Evolutionary conservation across 768 basidiomycete genomes (phyloP), one percentile per base, ranked within the genome.

Genomic region (Russula sp.): DNA sequence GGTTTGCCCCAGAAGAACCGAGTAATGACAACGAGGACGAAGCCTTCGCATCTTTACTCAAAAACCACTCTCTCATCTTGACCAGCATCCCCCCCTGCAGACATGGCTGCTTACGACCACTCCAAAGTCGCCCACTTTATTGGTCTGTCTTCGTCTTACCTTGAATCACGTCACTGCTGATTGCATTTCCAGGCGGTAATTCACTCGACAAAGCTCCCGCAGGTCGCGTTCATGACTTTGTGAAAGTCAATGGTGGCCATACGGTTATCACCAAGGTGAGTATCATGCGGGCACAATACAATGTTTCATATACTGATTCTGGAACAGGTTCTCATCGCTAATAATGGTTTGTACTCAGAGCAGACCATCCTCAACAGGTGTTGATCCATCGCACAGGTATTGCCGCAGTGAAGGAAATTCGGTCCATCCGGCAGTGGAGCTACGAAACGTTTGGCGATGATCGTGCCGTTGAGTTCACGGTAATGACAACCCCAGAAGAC

Each of bases 401-500:
- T 70, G 96, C 96, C 55, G 97, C 95, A 58, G 97, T 99, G 52
- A 99, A 99, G 76, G 97, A 98, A 77, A 99, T 99, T 70, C 87
- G 97, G 52, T 98, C 97, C 50, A 89, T 99, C 68, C 85, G 97
- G 60, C 96, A 98, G 85, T 99, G 97, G 97, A 94, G 92, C 70
- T 99, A 98, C 77, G 97, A 98, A 77, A 94, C 95, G 0, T 99
- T 99, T 75, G 97, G 97, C 63, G 86, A 85, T 58, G 97, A 99
- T 72, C 88, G 93, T 67, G 91, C 90, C 58, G 82, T 99, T 76
- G 95, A 99, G 73, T 98, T 99, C 80, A 96, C 94, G 42, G 97
- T 98, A 63, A 98, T 99, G 97, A 94, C 97, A 54, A 99, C 97
- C 13, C 97, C 97, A 25, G 97, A 99, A 73, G 96, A 98, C 77